phyloP scores from a whole-genome alignment of 164 flowering plant genomes.

The Sextonia rubra region DNA sequence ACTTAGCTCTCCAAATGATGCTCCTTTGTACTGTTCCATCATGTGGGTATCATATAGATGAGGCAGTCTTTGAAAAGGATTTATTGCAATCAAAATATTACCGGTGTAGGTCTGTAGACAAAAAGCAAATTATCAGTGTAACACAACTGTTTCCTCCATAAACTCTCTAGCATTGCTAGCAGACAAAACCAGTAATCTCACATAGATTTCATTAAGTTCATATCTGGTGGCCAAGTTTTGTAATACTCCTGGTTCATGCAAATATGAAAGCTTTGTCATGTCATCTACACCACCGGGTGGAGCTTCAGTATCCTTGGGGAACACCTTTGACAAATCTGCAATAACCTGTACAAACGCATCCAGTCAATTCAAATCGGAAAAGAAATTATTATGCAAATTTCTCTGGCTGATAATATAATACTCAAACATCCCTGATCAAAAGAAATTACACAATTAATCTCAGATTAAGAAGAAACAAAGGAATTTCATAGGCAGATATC shows the following conservation, averaged over 20 bases:
- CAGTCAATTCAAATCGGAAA: constrained; percentile 5
- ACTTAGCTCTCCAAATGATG: constrained; percentile 90
- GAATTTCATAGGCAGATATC: too few relatives aligned
- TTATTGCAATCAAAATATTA: constrained; percentile 90
- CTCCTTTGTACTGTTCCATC: constrained; percentile 99
- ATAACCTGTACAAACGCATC: constrained; percentile 52
- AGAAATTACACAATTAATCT: too few relatives aligned
- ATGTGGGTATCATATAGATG: constrained; percentile 97
- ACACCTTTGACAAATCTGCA: constrained; percentile 61
- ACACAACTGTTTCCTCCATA: background rate
- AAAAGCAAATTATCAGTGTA: background rate
- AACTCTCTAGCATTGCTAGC: background rate
- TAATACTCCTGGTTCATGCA: constrained; percentile 98
- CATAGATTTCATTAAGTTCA: constrained; percentile 98
- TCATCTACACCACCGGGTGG: constrained; percentile 99
- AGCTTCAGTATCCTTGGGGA: constrained; percentile 94
- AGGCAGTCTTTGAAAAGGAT: constrained; percentile 97
- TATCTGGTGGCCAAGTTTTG: constrained; percentile 87
- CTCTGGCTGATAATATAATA: too few relatives aligned
- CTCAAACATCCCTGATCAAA: too few relatives aligned
- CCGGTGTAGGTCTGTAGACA: constrained; percentile 88
- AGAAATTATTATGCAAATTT: background rate
- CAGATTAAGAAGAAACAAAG: too few relatives aligned
- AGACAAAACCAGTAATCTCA: constrained; percentile 28
- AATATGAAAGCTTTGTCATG: constrained; percentile 98